phyloP scores from a whole-genome alignment of 2,329 filamentous ascomycete genomes.

The Monilinia fructicola region DNA sequence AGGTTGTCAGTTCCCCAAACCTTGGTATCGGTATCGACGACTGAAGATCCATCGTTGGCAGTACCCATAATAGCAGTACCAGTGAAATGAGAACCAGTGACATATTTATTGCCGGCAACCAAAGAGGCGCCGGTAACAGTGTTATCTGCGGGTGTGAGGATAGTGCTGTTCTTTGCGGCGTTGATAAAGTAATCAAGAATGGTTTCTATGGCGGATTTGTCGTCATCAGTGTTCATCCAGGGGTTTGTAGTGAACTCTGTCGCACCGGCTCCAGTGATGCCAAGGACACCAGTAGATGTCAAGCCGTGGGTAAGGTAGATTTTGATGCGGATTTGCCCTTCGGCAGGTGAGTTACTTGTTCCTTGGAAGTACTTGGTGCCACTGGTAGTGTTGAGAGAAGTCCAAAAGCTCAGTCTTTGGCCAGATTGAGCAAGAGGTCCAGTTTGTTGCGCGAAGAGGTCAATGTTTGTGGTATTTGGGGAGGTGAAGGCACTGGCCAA shows the following conservation, averaged over 20 bases:
- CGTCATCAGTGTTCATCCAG: slow-evolving; percentile 58
- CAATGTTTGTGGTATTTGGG: slow-evolving; percentile 45
- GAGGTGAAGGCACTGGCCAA: slow-evolving; percentile 44
- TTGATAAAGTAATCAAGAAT: slow-evolving; percentile 53
- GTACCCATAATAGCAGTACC: slow-evolving; percentile 44
- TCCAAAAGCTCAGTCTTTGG: slow-evolving; percentile 23
- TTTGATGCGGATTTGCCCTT: slow-evolving; percentile 48
- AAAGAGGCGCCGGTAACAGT: slow-evolving; percentile 6
- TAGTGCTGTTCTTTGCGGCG: slow-evolving; percentile 55
- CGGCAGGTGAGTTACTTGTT: slow-evolving; percentile 16
- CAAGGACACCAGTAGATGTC: slow-evolving; percentile 48
- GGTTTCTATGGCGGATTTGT: slow-evolving; percentile 53
- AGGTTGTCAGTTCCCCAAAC: slow-evolving; percentile 67
- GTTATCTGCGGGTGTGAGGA: slow-evolving; percentile 40
- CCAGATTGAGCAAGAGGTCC: slow-evolving; percentile 18
- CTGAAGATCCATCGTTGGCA: slow-evolving; percentile 55
- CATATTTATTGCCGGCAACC: neutral
- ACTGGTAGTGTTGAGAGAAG: slow-evolving; percentile 18
- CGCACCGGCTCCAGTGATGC: slow-evolving; percentile 44
- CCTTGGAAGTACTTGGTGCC: slow-evolving; percentile 22
- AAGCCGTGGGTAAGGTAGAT: slow-evolving; percentile 53
- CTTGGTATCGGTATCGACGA: slow-evolving; percentile 61
- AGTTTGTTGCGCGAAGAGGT: slow-evolving; percentile 23
- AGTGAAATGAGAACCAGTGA: slow-evolving; percentile 23
- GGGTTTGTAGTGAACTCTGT: slow-evolving; percentile 46